Evolutionary conservation across 2,329 filamentous ascomycete genomes (phyloP), one percentile per base, ranked within the genome.

Genomic region (Penicillium sp.): DNA sequence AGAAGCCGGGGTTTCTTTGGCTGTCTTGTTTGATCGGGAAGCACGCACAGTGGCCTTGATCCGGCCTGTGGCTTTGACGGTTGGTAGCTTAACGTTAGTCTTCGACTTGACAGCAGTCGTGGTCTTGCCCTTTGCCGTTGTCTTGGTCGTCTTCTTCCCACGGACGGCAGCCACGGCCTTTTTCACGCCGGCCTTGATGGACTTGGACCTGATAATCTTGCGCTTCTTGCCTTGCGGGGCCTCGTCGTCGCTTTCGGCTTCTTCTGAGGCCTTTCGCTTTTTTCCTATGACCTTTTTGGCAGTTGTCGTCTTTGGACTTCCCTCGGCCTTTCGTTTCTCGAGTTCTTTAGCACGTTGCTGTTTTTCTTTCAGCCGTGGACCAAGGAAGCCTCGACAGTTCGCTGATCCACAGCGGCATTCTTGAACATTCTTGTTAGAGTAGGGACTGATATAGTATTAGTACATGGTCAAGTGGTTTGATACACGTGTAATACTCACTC

Each of bases 351-450:
- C 54, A 38, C 65, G 65, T 50, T 66, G 65, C 13, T 67, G 64
- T 43, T 71, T 71, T 45, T 78, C 75, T 60, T 77, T 77, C 4
- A 75, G 72, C 45, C 73, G 76, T 9, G 77, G 77, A 12, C 79
- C 80, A 32, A 85, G 69, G 34, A 82, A 75, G 42, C 82, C 82
- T 54, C 82, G 77, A 59, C 82, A 85, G 32, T 75, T 77, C 8
- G 72, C 63, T 8, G 80, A 74, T 28, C 82, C 81, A 61, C 82
- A 85, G 49, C 77, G 77, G 61, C 82, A 85, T 54, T 76, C 66
- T 62, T 84, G 81, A 32, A 82, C 78, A 56, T 82, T 83, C 61
- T 80, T 81, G 54, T 75, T 74, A 10, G 78, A 82, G 62, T 77
- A 80, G 9, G 76, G 77, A 53, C 75, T 77, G 37, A 21, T 26